Evolutionary conservation across 2,329 filamentous ascomycete genomes (phyloP).

Genomic region (Fusarium napiforme): DNA sequence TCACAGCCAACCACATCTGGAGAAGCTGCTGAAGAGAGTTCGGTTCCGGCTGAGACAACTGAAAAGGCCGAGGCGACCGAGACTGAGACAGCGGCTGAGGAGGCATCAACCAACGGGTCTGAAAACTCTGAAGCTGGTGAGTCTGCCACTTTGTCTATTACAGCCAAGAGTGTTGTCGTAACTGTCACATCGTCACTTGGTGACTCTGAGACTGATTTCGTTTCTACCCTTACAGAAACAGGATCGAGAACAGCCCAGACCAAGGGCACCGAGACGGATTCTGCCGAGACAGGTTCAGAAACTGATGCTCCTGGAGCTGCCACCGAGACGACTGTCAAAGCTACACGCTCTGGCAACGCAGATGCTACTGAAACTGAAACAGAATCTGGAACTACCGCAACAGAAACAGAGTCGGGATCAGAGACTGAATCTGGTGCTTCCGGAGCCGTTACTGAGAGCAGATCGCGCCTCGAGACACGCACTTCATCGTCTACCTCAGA

Average conservation of each 20-base stretch:
- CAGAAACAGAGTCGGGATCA: background rate
- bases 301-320: constrained; percentile 10
- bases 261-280: constrained; percentile 4
- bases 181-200: constrained; percentile 7
- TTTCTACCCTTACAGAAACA: constrained; percentile 25
- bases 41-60: constrained; percentile 4
- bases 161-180: background rate
- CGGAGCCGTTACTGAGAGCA: constrained; percentile 1
- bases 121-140: constrained; percentile 35
- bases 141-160: constrained; percentile 19
- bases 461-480: constrained; percentile 35
- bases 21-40: constrained; percentile 8
- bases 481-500: constrained; percentile 24
- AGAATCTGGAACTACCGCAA: background rate
- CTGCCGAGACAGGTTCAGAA: background rate
- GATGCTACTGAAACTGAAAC: constrained; percentile 3
- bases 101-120: constrained; percentile 32
- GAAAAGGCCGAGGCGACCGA: constrained; percentile 12
- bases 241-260: constrained; percentile 16
- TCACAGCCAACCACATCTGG: constrained; percentile 21
- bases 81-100: constrained; percentile 28
- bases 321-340: constrained; percentile 9
- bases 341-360: constrained; percentile 4
- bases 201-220: constrained; percentile 24
- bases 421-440: constrained; percentile 3